A percentile compares a stretch with the other conserved stretches of the same genome.
Conservation (phyloP, 768 basidiomycete species). For the Auricularia sp. region DNA sequence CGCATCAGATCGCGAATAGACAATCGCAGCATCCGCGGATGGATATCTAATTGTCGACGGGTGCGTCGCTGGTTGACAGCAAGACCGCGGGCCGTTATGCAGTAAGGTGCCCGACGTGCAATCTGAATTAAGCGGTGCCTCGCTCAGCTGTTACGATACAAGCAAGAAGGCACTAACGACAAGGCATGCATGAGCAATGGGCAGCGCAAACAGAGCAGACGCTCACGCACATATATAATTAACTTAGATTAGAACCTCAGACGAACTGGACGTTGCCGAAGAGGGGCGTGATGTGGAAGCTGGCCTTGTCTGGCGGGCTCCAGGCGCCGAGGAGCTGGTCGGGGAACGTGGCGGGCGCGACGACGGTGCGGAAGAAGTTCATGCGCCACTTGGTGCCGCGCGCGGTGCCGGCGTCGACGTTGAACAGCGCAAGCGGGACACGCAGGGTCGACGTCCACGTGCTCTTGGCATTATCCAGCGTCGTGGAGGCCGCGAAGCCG, state of each 20-base stretch:
- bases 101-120: no score
- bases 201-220: no score
- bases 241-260: background rate
- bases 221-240: no score
- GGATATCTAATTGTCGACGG: no score
- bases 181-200: no score
- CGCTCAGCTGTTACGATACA: no score
- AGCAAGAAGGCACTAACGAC: no score
- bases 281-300: conserved; percentile 1
- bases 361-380: conserved; percentile 1
- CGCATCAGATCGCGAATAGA: no score
- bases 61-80: no score
- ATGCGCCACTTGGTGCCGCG: background rate
- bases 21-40: no score
- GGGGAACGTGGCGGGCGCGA: background rate
- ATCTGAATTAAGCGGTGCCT: no score
- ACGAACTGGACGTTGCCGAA: conserved; percentile 2
- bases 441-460: background rate
- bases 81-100: no score
- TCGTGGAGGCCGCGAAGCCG: background rate
- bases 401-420: background rate
- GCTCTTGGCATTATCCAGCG: background rate
- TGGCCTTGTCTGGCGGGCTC: background rate
- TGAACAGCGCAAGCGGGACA: conserved; percentile 1
- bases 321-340: background rate